Evolutionary conservation across 495 filamentous ascomycete species (phyloP), one percentile per base, ranked within the genome.

Genomic region (Acidiella bohemica): DNA sequence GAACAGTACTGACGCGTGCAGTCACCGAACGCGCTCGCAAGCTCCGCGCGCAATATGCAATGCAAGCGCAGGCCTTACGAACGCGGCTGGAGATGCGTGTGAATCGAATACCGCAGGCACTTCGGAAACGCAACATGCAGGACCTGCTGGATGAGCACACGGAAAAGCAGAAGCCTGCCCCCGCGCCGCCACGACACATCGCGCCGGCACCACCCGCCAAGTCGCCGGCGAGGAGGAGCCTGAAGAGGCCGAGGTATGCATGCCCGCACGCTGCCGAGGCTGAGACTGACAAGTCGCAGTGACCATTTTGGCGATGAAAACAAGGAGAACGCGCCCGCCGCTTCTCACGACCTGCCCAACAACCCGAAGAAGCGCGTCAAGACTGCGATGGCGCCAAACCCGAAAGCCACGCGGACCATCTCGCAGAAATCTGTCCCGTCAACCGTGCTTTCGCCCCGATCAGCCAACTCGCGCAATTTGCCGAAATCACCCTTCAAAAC

Each of bases 1-100:
- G n/a, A n/a, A n/a, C n/a, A n/a, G n/a, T n/a, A n/a, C n/a, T n/a
- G n/a, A n/a, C n/a, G 24, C 14, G 21, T 31, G 10, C 49, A 96
- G 90, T 96, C 47, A 88, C 83, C 20, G 85, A 94, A 62, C 77
- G 90, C 49, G 84, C 83, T 25, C 74, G 90, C 39, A 92, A 90
- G 59, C 73, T 96, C 19, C 80, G 87, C 46, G 78, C 87, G 3
- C 86, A 92, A 59, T 94, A 92, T 64, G 78, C 78, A 23, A 67
- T 92, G 24, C 86, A 93, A 59, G 79, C 84, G 10, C 78, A 84
- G 55, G 81, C 81, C 44, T 70, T 96, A 10, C 72, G 78, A 29
- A 75, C 84, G 32, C 80, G 90, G 28, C 78, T 99, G 21, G 88
- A 96, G 64, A 80, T 93, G 59, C 83, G 90, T 57, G 71, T 99